Conservation (phyloP, 306 rosid genomes). For the Purshia tridentata region DNA sequence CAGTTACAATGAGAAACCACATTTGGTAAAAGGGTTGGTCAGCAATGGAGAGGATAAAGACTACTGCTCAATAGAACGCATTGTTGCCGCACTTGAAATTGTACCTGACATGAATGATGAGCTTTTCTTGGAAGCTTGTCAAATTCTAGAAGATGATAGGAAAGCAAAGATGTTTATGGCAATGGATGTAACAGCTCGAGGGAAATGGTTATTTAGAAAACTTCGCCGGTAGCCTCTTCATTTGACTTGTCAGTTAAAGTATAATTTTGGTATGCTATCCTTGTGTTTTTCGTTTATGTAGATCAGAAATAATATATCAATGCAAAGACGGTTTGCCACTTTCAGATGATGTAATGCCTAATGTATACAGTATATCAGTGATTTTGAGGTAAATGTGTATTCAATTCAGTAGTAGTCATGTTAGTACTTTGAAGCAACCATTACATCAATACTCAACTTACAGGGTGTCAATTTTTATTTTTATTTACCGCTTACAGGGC, state of each 20-base stretch:
- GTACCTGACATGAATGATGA: constrained; percentile 52
- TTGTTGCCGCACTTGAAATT: constrained; percentile 56
- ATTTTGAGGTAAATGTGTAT: too few species aligned
- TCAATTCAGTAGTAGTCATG: too few species aligned
- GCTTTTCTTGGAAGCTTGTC: constrained; percentile 56
- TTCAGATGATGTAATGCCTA: not conserved
- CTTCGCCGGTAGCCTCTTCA: constrained; percentile 27
- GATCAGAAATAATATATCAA: not conserved
- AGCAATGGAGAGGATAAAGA: constrained; percentile 24
- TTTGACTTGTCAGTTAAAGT: not conserved
- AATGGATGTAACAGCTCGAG: constrained; percentile 46
- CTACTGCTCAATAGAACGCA: constrained; percentile 43
- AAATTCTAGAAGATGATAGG: constrained; percentile 52
- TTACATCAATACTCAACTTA: too few species aligned
- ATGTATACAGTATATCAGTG: too few species aligned
- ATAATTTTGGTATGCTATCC: not conserved
- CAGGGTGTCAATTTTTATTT: too few species aligned
- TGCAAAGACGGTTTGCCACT: not conserved
- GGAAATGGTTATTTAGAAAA: constrained; percentile 47
- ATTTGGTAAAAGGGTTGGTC: not conserved
- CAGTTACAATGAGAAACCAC: constrained; percentile 23
- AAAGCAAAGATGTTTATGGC: constrained; percentile 55
- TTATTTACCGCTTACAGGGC: too few species aligned
- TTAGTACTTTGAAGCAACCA: too few species aligned
- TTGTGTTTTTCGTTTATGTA: not conserved